Conservation (phyloP, 257 asterid species). For the Linderniella brevidens region DNA sequence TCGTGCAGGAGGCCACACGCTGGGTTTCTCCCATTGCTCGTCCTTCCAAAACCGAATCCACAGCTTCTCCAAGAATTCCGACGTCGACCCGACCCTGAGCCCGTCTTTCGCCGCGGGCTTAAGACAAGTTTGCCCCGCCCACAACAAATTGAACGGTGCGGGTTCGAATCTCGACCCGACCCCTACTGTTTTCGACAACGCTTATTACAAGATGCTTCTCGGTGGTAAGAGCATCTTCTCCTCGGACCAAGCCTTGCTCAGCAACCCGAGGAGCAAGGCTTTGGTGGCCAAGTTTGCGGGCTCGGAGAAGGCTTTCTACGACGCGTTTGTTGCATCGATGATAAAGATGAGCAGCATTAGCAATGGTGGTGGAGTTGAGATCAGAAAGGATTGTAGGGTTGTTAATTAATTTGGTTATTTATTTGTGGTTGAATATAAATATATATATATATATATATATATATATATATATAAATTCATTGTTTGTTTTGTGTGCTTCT, state of each 20-base stretch:
- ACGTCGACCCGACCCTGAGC: not conserved
- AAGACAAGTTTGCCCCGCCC: not conserved
- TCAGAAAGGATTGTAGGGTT: constrained; percentile 39
- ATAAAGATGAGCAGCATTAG: constrained; percentile 66
- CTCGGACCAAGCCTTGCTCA: constrained; percentile 55
- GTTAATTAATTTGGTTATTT: constrained; percentile 11
- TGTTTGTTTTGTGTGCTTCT: too few species aligned
- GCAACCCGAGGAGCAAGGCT: constrained; percentile 27
- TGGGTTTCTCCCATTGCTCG: not conserved
- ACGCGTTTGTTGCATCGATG: constrained; percentile 57
- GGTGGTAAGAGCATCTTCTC: constrained; percentile 56
- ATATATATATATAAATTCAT: too few species aligned
- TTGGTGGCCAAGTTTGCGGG: constrained; percentile 41
- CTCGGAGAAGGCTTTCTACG: constrained; percentile 34
- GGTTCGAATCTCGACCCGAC: constrained; percentile 54
- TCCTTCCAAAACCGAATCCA: not conserved
- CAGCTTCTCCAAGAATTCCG: not conserved
- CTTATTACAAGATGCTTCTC: constrained; percentile 47
- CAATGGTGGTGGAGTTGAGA: constrained; percentile 40
- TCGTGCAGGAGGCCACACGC: not conserved
- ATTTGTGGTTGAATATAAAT: too few species aligned
- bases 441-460: too few species aligned
- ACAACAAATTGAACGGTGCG: constrained; percentile 27
- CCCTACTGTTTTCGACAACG: constrained; percentile 47
- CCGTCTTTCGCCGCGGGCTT: not conserved